A percentile compares a stretch with the other conserved stretches of the same genome.
Evolutionary conservation across 1,139 yeast genomes (phyloP).

Genomic region (Sugiyamaella japonica): DNA sequence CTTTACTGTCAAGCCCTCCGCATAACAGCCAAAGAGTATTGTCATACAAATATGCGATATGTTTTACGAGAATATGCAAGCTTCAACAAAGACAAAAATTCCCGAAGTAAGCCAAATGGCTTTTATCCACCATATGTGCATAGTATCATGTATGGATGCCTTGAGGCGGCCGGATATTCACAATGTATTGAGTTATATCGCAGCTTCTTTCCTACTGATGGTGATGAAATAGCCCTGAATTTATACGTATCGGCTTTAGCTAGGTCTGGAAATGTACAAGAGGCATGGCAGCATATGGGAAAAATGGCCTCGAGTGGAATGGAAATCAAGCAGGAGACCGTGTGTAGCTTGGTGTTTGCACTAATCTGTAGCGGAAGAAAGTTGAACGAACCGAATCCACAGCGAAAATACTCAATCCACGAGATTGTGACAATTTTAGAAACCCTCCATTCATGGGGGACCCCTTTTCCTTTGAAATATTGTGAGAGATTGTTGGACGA

Average conservation of each 20-base stretch:
- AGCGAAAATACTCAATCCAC: neutral
- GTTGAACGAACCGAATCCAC: neutral
- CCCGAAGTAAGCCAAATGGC: neutral
- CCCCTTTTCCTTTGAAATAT: conserved; percentile 7
- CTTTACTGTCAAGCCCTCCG: conserved; percentile 4
- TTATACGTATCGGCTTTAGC: conserved; percentile 15
- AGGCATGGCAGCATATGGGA: conserved; percentile 14
- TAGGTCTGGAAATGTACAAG: conserved; percentile 3
- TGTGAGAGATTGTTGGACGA: conserved; percentile 11
- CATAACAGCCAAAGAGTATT: conserved; percentile 2
- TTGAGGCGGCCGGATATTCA: conserved; percentile 4
- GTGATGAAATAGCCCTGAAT: conserved; percentile 6
- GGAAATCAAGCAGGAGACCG: conserved; percentile 5
- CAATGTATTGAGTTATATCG: conserved; percentile 1
- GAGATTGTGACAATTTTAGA: conserved; percentile 1
- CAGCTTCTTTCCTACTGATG: neutral
- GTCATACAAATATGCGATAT: neutral
- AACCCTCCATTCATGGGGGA: conserved; percentile 10
- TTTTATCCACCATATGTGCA: conserved; percentile 9
- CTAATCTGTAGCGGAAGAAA: conserved; percentile 11
- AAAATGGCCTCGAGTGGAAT: neutral
- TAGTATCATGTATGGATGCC: conserved; percentile 15
- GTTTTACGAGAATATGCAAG: neutral
- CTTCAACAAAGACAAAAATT: neutral
- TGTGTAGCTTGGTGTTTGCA: conserved; percentile 4